Evolutionary conservation across 2,329 filamentous ascomycete species (phyloP).

Genomic region (Colletotrichum gigasporum): DNA sequence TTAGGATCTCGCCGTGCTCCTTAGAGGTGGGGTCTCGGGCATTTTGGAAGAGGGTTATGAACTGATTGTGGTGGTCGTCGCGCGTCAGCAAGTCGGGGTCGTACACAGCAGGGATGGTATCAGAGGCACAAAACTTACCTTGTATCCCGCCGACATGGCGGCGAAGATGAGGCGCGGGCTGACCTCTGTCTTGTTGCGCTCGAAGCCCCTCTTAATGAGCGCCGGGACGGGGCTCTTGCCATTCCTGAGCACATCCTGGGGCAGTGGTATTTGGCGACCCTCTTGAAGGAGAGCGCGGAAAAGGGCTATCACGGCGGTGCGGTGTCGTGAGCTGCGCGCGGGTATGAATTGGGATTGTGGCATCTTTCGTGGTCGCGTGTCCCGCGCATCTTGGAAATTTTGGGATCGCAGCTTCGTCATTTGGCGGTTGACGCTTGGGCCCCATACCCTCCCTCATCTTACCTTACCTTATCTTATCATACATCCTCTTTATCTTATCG

Average conservation of each 20-base stretch:
- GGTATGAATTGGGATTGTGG: constrained; percentile 49
- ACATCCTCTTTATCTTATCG: neutral
- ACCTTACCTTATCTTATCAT: neutral
- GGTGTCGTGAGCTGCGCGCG: constrained; percentile 61
- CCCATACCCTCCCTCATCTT: too few species aligned
- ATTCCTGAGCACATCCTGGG: constrained; percentile 50
- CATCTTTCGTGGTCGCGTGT: neutral
- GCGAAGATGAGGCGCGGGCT: constrained; percentile 69
- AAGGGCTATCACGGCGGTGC: constrained; percentile 71
- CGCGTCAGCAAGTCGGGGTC: neutral
- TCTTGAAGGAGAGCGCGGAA: constrained; percentile 75
- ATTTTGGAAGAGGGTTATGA: constrained; percentile 51
- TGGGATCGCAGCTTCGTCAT: neutral
- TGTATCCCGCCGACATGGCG: constrained; percentile 75
- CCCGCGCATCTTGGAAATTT: constrained; percentile 6
- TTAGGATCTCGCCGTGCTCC: constrained; percentile 52
- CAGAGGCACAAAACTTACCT: constrained; percentile 57
- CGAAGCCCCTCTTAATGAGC: constrained; percentile 71
- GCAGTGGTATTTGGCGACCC: constrained; percentile 62
- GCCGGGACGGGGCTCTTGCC: constrained; percentile 59
- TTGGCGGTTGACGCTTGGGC: neutral
- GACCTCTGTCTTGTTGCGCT: constrained; percentile 64
- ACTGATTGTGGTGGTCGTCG: constrained; percentile 38
- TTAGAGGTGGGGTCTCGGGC: constrained; percentile 47
- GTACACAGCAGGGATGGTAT: too few species aligned